These are phyloP conservation scores for Cytospora paraplurivora DNA, from an alignment of 2,329 filamentous ascomycete genomes.

Conservation along the genomic window DNA sequence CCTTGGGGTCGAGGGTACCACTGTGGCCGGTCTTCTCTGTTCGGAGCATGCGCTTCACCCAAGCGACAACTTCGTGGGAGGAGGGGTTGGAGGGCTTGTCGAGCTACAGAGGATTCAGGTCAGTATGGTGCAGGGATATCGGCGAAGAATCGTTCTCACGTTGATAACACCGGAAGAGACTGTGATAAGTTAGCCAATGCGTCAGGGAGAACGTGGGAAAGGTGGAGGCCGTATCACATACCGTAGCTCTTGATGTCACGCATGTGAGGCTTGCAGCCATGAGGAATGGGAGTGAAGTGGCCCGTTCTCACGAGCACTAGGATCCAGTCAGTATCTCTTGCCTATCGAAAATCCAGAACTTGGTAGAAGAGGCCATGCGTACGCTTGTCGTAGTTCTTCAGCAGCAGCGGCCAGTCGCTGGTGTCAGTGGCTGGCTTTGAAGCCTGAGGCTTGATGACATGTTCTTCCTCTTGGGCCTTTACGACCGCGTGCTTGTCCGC, in stretches of 20 bases:
- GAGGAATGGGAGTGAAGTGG: slow-evolving; percentile 95
- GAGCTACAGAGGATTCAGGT: slow-evolving; percentile 16
- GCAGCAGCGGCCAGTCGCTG: slow-evolving; percentile 86
- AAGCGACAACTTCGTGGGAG: slow-evolving; percentile 97
- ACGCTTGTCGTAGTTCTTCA: slow-evolving; percentile 96
- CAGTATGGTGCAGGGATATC: neutral
- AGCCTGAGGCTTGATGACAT: slow-evolving; percentile 90
- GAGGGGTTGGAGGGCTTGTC: slow-evolving; percentile 98
- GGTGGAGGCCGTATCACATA: slow-evolving; percentile 5
- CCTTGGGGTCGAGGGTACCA: slow-evolving; percentile 96
- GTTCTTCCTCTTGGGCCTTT: slow-evolving; percentile 64
- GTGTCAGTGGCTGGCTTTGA: slow-evolving; percentile 78
- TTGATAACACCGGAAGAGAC: slow-evolving; percentile 98
- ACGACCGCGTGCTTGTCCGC: slow-evolving; percentile 52
- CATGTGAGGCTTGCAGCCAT: slow-evolving; percentile 86
- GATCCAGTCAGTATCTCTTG: slow-evolving; percentile 33
- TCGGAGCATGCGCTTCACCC: slow-evolving; percentile 96
- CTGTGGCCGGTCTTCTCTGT: slow-evolving; percentile 98
- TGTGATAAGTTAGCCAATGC: slow-evolving; percentile 8
- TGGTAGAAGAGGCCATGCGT: slow-evolving; percentile 44
- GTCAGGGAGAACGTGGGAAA: slow-evolving; percentile 3
- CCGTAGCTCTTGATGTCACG: slow-evolving; percentile 92
- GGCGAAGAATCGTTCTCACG: slow-evolving; percentile 47
- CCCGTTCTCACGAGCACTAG: slow-evolving; percentile 88
- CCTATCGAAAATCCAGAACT: slow-evolving; percentile 8